These are phyloP conservation scores for Fusarium chlamydosporum DNA, from an alignment of 2,329 filamentous ascomycete genomes.

Conservation along the genomic window DNA sequence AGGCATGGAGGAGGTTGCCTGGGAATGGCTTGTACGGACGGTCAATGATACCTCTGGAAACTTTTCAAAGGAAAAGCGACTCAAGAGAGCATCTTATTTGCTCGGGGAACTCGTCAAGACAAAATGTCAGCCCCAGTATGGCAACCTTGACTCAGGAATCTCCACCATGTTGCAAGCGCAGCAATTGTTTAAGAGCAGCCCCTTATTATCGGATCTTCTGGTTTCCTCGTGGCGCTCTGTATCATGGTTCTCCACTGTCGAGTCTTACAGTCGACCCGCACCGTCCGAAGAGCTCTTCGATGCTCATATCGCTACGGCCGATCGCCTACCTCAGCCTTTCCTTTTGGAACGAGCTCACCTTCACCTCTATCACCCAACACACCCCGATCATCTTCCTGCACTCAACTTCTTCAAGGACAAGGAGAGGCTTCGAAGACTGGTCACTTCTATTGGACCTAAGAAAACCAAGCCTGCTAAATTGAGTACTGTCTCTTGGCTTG, in stretches of 20 bases:
- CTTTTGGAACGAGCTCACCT: slow-evolving; percentile 67
- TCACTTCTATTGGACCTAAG: slow-evolving; percentile 47
- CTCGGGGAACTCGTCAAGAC: slow-evolving; percentile 61
- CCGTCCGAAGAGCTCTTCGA: slow-evolving; percentile 67
- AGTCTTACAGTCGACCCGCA: slow-evolving; percentile 61
- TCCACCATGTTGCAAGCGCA: slow-evolving; percentile 63
- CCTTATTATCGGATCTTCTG: slow-evolving; percentile 56
- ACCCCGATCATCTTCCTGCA: slow-evolving; percentile 63
- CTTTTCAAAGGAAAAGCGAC: slow-evolving; percentile 42
- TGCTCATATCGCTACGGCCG: slow-evolving; percentile 64
- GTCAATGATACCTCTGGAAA: slow-evolving; percentile 50
- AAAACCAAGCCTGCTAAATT: slow-evolving; percentile 52
- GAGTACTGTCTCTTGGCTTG: slow-evolving; percentile 55
- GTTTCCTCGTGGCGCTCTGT: slow-evolving; percentile 62
- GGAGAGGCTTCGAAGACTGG: slow-evolving; percentile 50
- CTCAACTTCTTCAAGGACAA: slow-evolving; percentile 61
- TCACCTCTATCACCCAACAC: slow-evolving; percentile 67
- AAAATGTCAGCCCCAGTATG: slow-evolving; percentile 56
- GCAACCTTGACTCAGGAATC: slow-evolving; percentile 66
- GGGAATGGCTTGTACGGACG: slow-evolving; percentile 66
- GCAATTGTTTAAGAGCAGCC: slow-evolving; percentile 57
- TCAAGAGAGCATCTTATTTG: slow-evolving; percentile 53
- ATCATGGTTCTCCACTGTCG: slow-evolving; percentile 67
- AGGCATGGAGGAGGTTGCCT: slow-evolving; percentile 64
- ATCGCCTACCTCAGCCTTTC: slow-evolving; percentile 56